phyloP scores from a whole-genome alignment of 306 rosid genomes.

The Benincasa hispida region DNA sequence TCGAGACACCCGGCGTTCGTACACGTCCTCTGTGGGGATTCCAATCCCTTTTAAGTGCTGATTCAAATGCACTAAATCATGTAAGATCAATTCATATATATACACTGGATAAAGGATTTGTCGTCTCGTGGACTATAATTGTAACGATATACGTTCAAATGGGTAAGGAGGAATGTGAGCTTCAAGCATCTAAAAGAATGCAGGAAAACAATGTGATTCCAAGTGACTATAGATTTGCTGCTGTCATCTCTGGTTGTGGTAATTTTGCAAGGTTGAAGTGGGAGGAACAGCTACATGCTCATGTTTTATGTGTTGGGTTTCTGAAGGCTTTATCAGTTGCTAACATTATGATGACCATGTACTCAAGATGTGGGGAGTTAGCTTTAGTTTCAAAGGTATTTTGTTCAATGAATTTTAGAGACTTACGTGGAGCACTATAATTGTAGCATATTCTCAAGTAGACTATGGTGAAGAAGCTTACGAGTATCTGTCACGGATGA shows the following conservation, averaged over 20 bases:
- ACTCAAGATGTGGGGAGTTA: conserved; percentile 53
- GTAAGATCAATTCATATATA: conserved; percentile 59
- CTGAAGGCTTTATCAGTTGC: conserved; percentile 45
- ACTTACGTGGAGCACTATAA: conserved; percentile 84
- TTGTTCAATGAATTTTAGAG: conserved; percentile 37
- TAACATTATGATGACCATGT: conserved; percentile 54
- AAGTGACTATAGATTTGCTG: conserved; percentile 63
- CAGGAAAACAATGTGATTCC: conserved; percentile 39
- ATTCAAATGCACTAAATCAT: conserved; percentile 32
- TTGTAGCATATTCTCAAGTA: conserved; percentile 62
- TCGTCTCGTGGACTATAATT: conserved; percentile 77
- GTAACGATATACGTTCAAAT: conserved; percentile 34
- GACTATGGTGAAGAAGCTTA: conserved; percentile 60
- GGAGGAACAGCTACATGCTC: conserved; percentile 57
- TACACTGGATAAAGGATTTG: conserved; percentile 55
- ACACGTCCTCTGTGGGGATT: no score
- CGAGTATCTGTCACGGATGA: conserved; percentile 56
- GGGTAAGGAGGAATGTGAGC: conserved; percentile 43
- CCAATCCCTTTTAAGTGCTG: no score
- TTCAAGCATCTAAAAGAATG: conserved; percentile 54
- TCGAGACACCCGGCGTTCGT: no score
- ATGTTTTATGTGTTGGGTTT: conserved; percentile 39
- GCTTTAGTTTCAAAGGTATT: conserved; percentile 43
- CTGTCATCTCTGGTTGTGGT: conserved; percentile 54
- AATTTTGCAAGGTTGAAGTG: conserved; percentile 40